These are phyloP conservation scores for Phytopythium mirpurense DNA, from an alignment of 352 stramenopile species.

Conservation along the genomic window DNA sequence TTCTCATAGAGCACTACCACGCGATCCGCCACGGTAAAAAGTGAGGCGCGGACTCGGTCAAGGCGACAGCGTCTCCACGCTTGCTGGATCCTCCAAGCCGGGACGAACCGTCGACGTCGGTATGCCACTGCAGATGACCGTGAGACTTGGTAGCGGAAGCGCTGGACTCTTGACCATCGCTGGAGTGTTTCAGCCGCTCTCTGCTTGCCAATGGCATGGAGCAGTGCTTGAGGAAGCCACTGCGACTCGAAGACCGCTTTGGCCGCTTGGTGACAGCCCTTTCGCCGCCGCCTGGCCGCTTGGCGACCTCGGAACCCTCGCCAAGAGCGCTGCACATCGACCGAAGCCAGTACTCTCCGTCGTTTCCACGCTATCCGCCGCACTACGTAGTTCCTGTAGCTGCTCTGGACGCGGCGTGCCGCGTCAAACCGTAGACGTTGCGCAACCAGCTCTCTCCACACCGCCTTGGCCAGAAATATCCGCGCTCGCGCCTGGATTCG, in stretches of 20 bases:
- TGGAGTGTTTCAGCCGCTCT: constrained; percentile 11
- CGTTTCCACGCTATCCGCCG: constrained; percentile 17
- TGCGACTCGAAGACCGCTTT: background rate
- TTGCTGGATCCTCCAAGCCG: constrained; percentile 16
- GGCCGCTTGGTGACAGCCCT: constrained; percentile 4
- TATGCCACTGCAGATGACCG: constrained; percentile 1
- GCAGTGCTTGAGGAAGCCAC: constrained; percentile 11
- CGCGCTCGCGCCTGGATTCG: constrained; percentile 19
- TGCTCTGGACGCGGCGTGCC: constrained; percentile 16
- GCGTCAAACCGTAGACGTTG: constrained; percentile 10
- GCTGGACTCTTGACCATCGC: constrained; percentile 8
- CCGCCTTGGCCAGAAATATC: constrained; percentile 11
- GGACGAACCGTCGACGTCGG: constrained; percentile 15
- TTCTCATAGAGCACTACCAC: constrained; percentile 8
- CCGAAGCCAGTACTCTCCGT: constrained; percentile 4
- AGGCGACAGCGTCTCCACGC: constrained; percentile 17
- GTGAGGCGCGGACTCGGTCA: constrained; percentile 1
- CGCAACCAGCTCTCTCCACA: constrained; percentile 13
- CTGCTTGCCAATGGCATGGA: constrained; percentile 3
- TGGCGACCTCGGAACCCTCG: constrained; percentile 14
- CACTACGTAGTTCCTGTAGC: constrained; percentile 20
- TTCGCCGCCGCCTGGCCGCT: constrained; percentile 2
- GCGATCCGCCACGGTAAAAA: constrained; percentile 5
- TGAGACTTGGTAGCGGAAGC: constrained; percentile 8
- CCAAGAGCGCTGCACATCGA: constrained; percentile 20